Evolutionary conservation across 2,329 filamentous ascomycete genomes (phyloP), one percentile per base, ranked within the genome.

Genomic region (Phaeosphaeriaceae sp.): DNA sequence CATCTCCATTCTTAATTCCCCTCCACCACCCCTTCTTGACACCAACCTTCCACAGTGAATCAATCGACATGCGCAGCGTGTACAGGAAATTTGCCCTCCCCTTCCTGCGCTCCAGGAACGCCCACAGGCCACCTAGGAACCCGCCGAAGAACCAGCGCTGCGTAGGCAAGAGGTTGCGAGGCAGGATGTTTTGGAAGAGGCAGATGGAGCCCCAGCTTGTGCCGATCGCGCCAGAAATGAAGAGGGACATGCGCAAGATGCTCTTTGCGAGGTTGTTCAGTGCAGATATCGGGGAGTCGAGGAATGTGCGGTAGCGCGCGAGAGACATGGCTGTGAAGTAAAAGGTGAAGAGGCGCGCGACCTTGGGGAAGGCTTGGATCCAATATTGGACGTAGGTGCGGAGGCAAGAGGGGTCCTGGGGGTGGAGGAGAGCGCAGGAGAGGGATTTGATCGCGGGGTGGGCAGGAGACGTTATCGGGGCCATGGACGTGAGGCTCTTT

Each of bases 41-140:
- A n/a, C 93, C 93, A 0, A 96, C 92, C 81, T 96, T 96, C 92
- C 93, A 98, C 47, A 93, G 78, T 40, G 88, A 91, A 74, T 96
- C 91, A 27, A 97, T 82, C 58, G 90, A 92, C n/a, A 89, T 81
- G 1, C 93, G 85, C 27, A 91, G 87, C 63, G 87, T 89, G 77
- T 95, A 95, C 60, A 97, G 69, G 77, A 96, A 96, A 54, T 91
- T 85, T 1, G 84, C 83, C 86, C 59, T 61, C 2, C 76, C 70
- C 21, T 84, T 81, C 50, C 82, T 81, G 46, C 89, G 83, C 72
- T 93, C 90, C 1, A 97, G 79, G 76, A 91, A 91, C 0, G 91
- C 91, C 88, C 93, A 97, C 24, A 95, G 78, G 0, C 95, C 95
- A 1, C 91, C 92, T 1, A 96, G 71, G 75, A 94, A 91, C 7